Evolutionary conservation across 164 flowering plant species (phyloP).

Genomic region (Umbellularia californica): DNA sequence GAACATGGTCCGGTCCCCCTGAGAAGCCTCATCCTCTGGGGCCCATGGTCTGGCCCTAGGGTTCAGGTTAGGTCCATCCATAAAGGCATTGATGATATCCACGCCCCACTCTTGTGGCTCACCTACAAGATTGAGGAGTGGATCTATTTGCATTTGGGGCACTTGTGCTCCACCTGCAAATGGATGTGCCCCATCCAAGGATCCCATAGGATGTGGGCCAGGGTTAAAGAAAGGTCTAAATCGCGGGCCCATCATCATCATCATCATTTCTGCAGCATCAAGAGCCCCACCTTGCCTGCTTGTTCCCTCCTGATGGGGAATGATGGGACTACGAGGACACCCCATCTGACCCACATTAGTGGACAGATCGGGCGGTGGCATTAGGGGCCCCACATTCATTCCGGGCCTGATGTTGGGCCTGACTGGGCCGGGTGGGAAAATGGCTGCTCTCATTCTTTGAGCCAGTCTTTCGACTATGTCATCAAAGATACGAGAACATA

Average conservation of each 20-base stretch:
- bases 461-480: not conserved
- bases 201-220: not conserved
- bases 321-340: not conserved
- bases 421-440: not conserved
- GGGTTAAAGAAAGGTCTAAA: not conserved
- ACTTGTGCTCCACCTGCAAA: not conserved
- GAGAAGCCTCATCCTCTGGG: not conserved
- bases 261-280: not conserved
- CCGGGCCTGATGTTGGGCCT: not conserved
- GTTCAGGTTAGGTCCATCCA: not conserved
- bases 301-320: not conserved
- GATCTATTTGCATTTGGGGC: not conserved
- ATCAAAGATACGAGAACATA: not conserved
- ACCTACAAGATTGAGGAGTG: not conserved
- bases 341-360: not conserved
- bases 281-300: not conserved
- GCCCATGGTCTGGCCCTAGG: slow-evolving; percentile 6
- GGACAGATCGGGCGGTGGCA: not conserved
- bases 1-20: slow-evolving; percentile 2
- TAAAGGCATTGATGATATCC: not conserved
- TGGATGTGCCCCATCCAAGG: not conserved
- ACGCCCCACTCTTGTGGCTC: not conserved
- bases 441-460: not conserved
- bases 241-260: not conserved
- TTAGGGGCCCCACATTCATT: not conserved